A percentile compares a stretch with the other conserved stretches of the same genome.
Conservation (phyloP, 169 alveolate species). For the Plasmodium sp. region DNA sequence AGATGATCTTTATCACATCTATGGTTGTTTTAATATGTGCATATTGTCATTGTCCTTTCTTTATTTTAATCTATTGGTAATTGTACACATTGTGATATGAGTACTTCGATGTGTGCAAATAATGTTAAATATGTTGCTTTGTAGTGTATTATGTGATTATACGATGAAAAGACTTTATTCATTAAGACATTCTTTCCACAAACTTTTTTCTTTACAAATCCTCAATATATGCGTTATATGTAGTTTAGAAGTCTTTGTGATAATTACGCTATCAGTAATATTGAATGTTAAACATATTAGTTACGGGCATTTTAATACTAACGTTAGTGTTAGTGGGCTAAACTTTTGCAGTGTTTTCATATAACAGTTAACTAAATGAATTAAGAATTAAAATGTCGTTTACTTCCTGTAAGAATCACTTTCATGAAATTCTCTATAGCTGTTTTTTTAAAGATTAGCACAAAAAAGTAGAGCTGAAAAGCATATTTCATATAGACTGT, state of each 20-base stretch:
- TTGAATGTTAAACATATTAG: not conserved
- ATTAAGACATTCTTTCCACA: not conserved
- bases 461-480: not conserved
- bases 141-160: not conserved
- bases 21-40: not conserved
- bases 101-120: not conserved
- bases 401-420: not conserved
- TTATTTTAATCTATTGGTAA: not conserved
- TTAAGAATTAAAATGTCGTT: not conserved
- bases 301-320: not conserved
- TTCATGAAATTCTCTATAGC: not conserved
- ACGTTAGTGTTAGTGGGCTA: not conserved
- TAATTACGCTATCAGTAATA: not conserved
- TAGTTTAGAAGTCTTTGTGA: not conserved
- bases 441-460: not conserved
- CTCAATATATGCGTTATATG: not conserved
- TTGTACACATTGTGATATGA: not conserved
- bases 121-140: not conserved
- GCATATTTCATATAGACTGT: not conserved
- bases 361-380: not conserved
- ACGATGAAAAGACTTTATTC: not conserved
- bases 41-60: not conserved
- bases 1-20: not conserved
- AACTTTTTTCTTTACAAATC: not conserved
- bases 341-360: not conserved